Conservation (phyloP, 1,284 basidiomycete genomes). For the Hemileia vastatrix region DNA sequence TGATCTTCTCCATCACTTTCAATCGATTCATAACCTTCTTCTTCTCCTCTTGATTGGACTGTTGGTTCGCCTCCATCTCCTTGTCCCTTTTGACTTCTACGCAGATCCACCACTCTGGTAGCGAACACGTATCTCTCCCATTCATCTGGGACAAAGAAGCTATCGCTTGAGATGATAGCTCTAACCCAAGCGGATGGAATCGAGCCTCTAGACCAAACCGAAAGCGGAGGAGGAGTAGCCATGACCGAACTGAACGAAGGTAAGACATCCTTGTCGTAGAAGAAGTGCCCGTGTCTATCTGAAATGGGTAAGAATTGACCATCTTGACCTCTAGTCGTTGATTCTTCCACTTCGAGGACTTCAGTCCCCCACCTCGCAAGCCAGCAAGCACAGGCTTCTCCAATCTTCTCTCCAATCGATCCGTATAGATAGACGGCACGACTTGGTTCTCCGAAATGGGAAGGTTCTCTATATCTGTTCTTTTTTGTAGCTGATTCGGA, state of each 20-base stretch:
- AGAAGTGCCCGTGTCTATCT: constrained; percentile 24
- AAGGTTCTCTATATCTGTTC: background rate
- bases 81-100: constrained; percentile 48
- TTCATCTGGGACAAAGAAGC: constrained; percentile 69
- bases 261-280: background rate
- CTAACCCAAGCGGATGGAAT: constrained; percentile 62
- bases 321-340: constrained; percentile 27
- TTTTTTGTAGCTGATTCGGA: background rate
- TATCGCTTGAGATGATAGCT: constrained; percentile 65
- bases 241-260: background rate
- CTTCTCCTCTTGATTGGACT: constrained; percentile 38
- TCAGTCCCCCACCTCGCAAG: constrained; percentile 74
- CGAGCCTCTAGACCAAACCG: constrained; percentile 50
- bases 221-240: constrained; percentile 50
- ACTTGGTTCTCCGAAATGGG: background rate
- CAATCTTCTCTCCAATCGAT: constrained; percentile 73
- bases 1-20: constrained; percentile 38
- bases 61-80: constrained; percentile 24
- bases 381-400: constrained; percentile 81
- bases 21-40: constrained; percentile 24
- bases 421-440: constrained; percentile 51
- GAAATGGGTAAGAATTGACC: constrained; percentile 41
- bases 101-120: constrained; percentile 62
- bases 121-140: constrained; percentile 71
- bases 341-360: constrained; percentile 59